Percentiles rank a stretch among this genome's conserved stretches.
phyloP scores from a whole-genome alignment of 345 rosid genomes.

The Brassica incana region DNA sequence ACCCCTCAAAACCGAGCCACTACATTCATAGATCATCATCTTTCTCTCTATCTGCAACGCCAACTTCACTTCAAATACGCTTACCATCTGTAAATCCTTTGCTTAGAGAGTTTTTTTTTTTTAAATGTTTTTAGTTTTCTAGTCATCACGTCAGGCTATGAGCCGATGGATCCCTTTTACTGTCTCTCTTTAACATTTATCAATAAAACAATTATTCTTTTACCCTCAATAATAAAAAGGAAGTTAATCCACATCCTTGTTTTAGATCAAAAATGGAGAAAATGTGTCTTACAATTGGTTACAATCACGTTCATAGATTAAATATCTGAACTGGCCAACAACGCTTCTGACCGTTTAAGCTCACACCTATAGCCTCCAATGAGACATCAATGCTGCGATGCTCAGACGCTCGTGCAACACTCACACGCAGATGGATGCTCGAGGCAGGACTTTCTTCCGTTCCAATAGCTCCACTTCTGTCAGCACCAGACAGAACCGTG shows the following conservation, averaged over 20 bases:
- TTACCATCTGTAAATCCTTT: slow-evolving; percentile 24
- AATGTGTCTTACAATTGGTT: slow-evolving; percentile 10
- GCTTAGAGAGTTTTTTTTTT: slow-evolving; percentile 13
- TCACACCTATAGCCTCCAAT: slow-evolving; percentile 58
- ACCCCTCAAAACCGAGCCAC: slow-evolving; percentile 35
- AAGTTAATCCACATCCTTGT: slow-evolving; percentile 2
- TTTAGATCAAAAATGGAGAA: slow-evolving; percentile 1
- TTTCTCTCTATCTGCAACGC: background rate
- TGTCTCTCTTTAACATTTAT: background rate
- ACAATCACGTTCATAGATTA: slow-evolving; percentile 48
- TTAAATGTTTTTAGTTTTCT: slow-evolving; percentile 29
- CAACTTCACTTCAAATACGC: background rate
- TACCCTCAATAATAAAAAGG: background rate
- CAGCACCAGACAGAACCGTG: slow-evolving; percentile 24
- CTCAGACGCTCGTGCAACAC: slow-evolving; percentile 73
- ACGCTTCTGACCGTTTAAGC: slow-evolving; percentile 55
- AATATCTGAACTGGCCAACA: slow-evolving; percentile 78
- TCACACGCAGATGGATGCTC: slow-evolving; percentile 64
- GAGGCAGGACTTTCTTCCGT: slow-evolving; percentile 59
- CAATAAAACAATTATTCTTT: background rate
- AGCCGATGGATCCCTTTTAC: slow-evolving; percentile 20
- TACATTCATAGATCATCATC: slow-evolving; percentile 9
- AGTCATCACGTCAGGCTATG: slow-evolving; percentile 33
- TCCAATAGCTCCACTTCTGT: slow-evolving; percentile 51
- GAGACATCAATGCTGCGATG: slow-evolving; percentile 91